Evolutionary conservation across 495 filamentous ascomycete genomes (phyloP), one percentile per base, ranked within the genome.

Genomic region (Xylona heveae): DNA sequence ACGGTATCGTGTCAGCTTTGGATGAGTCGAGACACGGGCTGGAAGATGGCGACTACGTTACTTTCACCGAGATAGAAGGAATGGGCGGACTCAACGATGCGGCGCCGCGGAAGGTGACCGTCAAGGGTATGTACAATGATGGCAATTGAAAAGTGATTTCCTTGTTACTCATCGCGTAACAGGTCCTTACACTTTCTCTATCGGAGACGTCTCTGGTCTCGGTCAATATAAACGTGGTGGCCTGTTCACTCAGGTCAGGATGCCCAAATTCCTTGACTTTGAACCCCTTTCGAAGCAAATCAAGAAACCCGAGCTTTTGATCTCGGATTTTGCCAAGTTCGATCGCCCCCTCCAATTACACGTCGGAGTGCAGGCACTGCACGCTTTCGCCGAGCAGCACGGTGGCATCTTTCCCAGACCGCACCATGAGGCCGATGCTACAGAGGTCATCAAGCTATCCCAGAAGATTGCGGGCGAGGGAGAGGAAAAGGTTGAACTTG

Each of bases 251-350:
- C 90, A 99, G 49, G 84, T 93, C 43, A 99, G 95, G 61, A 91
- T 91, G 83, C 84, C 84, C 20, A 94, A 90, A 57, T 68, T 79
- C 29, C 55, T 99, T 42, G 71, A 91, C 42, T 99, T 95, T 56
- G 77, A 88, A 51, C 55, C 73, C 9, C 60, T 93, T 21, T 64
- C 62, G 13, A 58, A 64, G 25, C 70, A 91, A 38, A 51, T 94
- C 21, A 76, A 76, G 48, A 76, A 80, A 33, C 90, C 90, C 6
- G 85, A 93, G 35, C 64, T 85, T 36, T 54, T 99, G 37, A 65
- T 91, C 16, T 92, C 90, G 12, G 90, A 99, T 49, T 94, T 78
- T 43, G 90, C 90, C 52, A 99, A 99, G 48, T 91, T 93, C 34
- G 88, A 95, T 46, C 71, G 90, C 24, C 84, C 90, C 0, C 67